A percentile compares a stretch with the other conserved stretches of the same genome.
Conservation (phyloP, 768 basidiomycete genomes). For the Termitomyces eurrhizus region DNA sequence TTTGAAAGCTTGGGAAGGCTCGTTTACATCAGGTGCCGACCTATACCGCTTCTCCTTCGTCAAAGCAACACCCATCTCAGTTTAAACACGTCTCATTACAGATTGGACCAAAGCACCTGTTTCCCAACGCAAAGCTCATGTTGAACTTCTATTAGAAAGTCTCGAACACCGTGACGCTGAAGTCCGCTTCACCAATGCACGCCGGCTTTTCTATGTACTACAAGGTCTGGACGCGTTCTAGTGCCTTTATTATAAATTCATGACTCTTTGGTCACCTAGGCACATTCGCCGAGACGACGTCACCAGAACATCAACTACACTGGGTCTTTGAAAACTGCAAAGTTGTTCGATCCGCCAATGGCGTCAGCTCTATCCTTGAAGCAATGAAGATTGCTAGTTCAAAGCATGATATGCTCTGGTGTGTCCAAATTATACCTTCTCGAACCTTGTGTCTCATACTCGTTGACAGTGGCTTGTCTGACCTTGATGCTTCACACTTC, state of each 20-base stretch:
- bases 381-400: constrained; percentile 88
- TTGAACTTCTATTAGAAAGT: constrained; percentile 80
- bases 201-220: constrained; percentile 83
- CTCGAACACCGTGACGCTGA: constrained; percentile 85
- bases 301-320: constrained; percentile 91
- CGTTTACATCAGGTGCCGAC: constrained; percentile 68
- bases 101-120: constrained; percentile 78
- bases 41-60: not conserved
- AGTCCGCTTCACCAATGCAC: constrained; percentile 82
- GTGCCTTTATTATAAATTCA: not conserved
- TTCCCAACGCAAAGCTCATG: constrained; percentile 61
- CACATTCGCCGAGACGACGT: constrained; percentile 86
- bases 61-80: constrained; percentile 7
- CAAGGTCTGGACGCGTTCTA: constrained; percentile 59
- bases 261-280: constrained; percentile 39
- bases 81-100: constrained; percentile 1
- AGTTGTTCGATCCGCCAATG: constrained; percentile 78
- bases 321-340: constrained; percentile 96
- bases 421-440: not conserved
- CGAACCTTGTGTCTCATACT: constrained; percentile 7
- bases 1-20: constrained; percentile 82
- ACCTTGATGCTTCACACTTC: constrained; percentile 68
- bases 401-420: constrained; percentile 85
- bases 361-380: constrained; percentile 76
- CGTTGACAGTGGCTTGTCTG: constrained; percentile 59